Conservation (phyloP, 192 early-diverging fungal species). For the Podila epigama region DNA sequence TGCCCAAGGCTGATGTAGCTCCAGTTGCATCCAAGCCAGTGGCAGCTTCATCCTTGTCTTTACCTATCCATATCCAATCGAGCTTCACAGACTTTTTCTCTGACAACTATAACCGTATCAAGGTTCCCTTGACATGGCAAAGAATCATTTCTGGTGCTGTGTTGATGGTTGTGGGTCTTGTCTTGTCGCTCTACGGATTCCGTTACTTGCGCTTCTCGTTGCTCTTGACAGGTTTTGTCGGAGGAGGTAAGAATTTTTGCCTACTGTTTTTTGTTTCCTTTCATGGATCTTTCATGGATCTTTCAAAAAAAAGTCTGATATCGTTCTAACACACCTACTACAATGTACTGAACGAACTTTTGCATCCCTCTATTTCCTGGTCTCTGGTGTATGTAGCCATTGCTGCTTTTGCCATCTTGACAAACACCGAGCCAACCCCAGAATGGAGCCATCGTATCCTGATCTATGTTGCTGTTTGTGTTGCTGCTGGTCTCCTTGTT, state of each 20-base stretch:
- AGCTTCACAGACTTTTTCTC: slow-evolving; percentile 15
- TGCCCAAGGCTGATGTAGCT: too few relatives aligned
- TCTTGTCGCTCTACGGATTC: slow-evolving; percentile 7
- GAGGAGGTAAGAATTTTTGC: slow-evolving; percentile 5
- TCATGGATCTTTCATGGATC: not conserved
- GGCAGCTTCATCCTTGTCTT: not conserved
- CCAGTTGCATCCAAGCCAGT: not conserved
- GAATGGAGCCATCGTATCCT: slow-evolving; percentile 14
- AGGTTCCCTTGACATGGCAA: slow-evolving; percentile 7
- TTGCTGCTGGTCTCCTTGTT: slow-evolving; percentile 11
- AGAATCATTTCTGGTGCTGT: slow-evolving; percentile 14
- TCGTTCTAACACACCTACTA: not conserved
- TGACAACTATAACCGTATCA: slow-evolving; percentile 16
- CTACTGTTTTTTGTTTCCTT: not conserved
- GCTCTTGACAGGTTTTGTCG: slow-evolving; percentile 15
- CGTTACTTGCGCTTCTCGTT: slow-evolving; percentile 9
- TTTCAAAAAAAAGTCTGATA: not conserved
- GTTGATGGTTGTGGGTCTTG: slow-evolving; percentile 4
- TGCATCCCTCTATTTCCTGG: not conserved
- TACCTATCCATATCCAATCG: not conserved
- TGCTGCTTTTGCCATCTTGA: slow-evolving; percentile 16
- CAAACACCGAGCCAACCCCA: slow-evolving; percentile 9
- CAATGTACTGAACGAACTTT: not conserved
- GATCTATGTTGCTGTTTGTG: slow-evolving; percentile 14
- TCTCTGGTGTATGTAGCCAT: not conserved